Percentiles rank a stretch among this genome's conserved stretches.
phyloP scores from a whole-genome alignment of 768 basidiomycete genomes.

The Austroboletus eburneus region DNA sequence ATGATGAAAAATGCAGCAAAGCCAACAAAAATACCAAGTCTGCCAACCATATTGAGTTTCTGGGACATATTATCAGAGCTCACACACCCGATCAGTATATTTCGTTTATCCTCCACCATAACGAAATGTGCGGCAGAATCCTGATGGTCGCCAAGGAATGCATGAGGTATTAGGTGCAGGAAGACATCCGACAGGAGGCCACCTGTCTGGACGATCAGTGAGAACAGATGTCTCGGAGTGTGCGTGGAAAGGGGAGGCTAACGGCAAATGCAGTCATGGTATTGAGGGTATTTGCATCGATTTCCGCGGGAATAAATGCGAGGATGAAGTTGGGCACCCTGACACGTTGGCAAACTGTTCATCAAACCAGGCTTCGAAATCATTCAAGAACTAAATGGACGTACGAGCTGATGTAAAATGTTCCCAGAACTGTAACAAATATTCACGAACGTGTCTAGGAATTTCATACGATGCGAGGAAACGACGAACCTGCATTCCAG shows the following conservation, averaged over 20 bases:
- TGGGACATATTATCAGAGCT: conserved; percentile 2
- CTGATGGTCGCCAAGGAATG: conserved; percentile 86
- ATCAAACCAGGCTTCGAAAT: conserved; percentile 18
- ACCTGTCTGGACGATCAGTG: conserved; percentile 55
- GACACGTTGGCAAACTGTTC: conserved; percentile 20
- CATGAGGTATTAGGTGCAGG: conserved; percentile 86
- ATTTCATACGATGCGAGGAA: not conserved
- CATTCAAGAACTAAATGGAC: conserved; percentile 30
- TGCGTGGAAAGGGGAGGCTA: conserved; percentile 27
- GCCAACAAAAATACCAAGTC: conserved; percentile 78
- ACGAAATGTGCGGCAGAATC: conserved; percentile 69
- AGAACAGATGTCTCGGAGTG: conserved; percentile 15
- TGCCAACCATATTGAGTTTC: conserved; percentile 27
- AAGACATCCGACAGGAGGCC: conserved; percentile 92
- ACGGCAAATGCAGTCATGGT: conserved; percentile 95
- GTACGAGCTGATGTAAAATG: conserved; percentile 95
- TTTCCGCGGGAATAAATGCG: conserved; percentile 87
- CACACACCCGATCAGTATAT: conserved; percentile 81
- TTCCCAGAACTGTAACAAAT: conserved; percentile 60
- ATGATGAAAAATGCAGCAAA: conserved; percentile 91
- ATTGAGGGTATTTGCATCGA: conserved; percentile 79
- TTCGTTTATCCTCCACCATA: conserved; percentile 86
- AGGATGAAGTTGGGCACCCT: conserved; percentile 94
- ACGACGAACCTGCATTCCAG: conserved; percentile 65
- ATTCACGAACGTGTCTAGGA: conserved; percentile 20